Conservation (phyloP, 306 rosid genomes). For the Biancaea sappan region DNA sequence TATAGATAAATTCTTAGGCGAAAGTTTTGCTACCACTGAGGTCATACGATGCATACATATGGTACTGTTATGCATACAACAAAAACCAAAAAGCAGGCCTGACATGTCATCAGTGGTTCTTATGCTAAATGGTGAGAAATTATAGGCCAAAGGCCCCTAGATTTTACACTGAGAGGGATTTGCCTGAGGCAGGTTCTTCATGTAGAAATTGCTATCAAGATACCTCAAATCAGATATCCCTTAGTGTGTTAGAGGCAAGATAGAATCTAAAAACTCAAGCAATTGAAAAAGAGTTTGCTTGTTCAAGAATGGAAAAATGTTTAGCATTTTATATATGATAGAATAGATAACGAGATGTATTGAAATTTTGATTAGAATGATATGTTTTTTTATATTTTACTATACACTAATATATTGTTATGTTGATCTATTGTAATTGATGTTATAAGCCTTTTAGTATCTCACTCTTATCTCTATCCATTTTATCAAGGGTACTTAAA, state of each 20-base stretch:
- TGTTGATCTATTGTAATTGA: not conserved
- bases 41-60: constrained; percentile 26
- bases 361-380: not conserved
- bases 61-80: constrained; percentile 11
- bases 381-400: not conserved
- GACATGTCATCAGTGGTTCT: constrained; percentile 21
- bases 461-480: not conserved
- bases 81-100: constrained; percentile 18
- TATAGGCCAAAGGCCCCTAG: constrained; percentile 5
- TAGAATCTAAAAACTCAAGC: not conserved
- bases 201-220: not conserved
- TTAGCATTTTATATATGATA: too few species aligned
- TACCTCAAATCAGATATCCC: constrained; percentile 7
- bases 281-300: not conserved
- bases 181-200: not conserved
- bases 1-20: not conserved
- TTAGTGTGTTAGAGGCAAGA: constrained; percentile 14
- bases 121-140: constrained; percentile 23
- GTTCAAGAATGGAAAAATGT: not conserved
- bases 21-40: not conserved
- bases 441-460: not conserved
- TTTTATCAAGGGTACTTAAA: not conserved
- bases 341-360: not conserved
- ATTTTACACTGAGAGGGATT: not conserved
- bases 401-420: not conserved